A percentile compares a stretch with the other conserved stretches of the same genome.
These are phyloP conservation scores for Trametes villosa DNA, from an alignment of 768 basidiomycete species.

Conservation along the genomic window DNA sequence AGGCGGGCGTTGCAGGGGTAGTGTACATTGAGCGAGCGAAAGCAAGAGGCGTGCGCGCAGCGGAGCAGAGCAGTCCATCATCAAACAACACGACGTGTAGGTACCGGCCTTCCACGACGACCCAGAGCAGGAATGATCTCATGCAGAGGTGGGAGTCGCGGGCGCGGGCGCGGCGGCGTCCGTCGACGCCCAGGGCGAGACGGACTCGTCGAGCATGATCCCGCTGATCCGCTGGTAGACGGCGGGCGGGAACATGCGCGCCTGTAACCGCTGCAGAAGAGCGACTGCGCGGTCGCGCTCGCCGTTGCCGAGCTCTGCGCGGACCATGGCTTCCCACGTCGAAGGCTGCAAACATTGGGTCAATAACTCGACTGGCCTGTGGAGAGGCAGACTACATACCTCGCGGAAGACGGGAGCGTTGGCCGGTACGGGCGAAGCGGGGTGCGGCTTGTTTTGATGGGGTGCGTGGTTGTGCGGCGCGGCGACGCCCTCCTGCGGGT, in stretches of 20 bases:
- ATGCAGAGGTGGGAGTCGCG: slow-evolving; percentile 3
- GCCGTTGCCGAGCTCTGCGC: slow-evolving; percentile 83
- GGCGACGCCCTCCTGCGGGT: slow-evolving; percentile 83
- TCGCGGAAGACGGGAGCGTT: slow-evolving; percentile 81
- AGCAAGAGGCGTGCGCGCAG: background rate
- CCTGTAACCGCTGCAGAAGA: slow-evolving; percentile 71
- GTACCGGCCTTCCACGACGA: slow-evolving; percentile 7
- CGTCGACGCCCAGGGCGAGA: slow-evolving; percentile 44
- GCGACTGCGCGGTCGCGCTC: slow-evolving; percentile 70
- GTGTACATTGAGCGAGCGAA: slow-evolving; percentile 19
- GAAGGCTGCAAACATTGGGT: slow-evolving; percentile 59
- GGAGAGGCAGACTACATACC: too few relatives aligned
- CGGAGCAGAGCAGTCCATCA: slow-evolving; percentile 13
- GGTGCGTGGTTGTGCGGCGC: slow-evolving; percentile 87
- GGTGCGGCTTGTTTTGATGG: slow-evolving; percentile 52
- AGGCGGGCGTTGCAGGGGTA: background rate
- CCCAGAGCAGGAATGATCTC: too few relatives aligned
- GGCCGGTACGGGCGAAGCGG: slow-evolving; percentile 38
- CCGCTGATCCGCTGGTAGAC: slow-evolving; percentile 81
- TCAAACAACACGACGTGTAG: slow-evolving; percentile 10
- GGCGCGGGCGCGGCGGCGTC: background rate
- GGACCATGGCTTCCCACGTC: slow-evolving; percentile 95
- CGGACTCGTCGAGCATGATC: slow-evolving; percentile 73
- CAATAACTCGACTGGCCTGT: slow-evolving; percentile 9
- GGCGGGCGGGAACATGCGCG: slow-evolving; percentile 79